These are phyloP conservation scores for Filosporella fistucella DNA, from an alignment of 495 filamentous ascomycete genomes.

Conservation along the genomic window DNA sequence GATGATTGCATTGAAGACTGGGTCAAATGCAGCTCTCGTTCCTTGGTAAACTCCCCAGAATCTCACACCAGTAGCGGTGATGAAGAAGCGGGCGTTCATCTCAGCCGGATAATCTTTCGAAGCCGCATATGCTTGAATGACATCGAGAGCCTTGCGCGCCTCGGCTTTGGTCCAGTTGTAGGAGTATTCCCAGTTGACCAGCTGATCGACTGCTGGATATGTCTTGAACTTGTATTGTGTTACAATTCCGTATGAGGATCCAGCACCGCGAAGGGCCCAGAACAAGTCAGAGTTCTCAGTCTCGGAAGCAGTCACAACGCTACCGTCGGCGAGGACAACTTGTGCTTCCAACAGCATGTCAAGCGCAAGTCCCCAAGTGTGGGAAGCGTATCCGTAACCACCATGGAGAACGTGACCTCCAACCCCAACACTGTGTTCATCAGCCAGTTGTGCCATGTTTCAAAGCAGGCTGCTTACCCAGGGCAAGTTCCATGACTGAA, in stretches of 20 bases:
- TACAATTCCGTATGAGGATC: slow-evolving; percentile 50
- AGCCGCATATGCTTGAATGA: no score
- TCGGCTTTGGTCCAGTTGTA: no score
- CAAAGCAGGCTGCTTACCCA: no score
- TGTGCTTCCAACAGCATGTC: slow-evolving; percentile 43
- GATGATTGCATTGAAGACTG: neutral
- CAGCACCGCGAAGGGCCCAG: slow-evolving; percentile 49
- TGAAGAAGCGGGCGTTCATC: slow-evolving; percentile 40
- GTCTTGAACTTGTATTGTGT: slow-evolving; percentile 32
- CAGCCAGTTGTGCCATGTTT: no score
- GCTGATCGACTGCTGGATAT: no score
- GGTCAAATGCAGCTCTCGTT: slow-evolving; percentile 1
- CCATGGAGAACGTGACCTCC: slow-evolving; percentile 14
- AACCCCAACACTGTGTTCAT: no score
- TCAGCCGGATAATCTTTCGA: no score
- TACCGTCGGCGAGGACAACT: slow-evolving; percentile 46
- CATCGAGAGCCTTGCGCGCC: no score
- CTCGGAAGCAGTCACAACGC: slow-evolving; percentile 40
- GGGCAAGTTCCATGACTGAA: no score
- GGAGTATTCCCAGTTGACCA: no score
- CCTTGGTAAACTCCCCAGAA: slow-evolving; percentile 9
- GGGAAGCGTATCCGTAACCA: slow-evolving; percentile 6
- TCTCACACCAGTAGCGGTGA: slow-evolving; percentile 30
- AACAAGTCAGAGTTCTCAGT: slow-evolving; percentile 42
- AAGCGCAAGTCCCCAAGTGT: slow-evolving; percentile 28